Conservation (phyloP, 805 yeast genomes). For the Starmerella bombicola region DNA sequence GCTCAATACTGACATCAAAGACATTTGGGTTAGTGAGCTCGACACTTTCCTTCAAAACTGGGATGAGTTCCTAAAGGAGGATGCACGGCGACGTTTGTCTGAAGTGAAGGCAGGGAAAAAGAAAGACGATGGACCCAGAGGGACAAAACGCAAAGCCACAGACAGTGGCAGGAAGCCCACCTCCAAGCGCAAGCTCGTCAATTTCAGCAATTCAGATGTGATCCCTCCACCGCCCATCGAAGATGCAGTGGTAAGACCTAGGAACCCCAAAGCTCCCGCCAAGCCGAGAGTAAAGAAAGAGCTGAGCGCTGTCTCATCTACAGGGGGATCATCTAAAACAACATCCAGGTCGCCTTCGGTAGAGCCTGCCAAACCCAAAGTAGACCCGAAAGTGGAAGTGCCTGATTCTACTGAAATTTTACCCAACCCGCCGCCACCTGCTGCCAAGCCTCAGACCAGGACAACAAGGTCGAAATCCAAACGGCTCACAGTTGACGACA, state of each 20-base stretch:
- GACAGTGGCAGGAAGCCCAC: slow-evolving; percentile 24
- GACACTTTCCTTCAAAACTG: slow-evolving; percentile 59
- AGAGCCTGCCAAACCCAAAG: background rate
- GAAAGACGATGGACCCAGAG: slow-evolving; percentile 30
- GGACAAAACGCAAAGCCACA: slow-evolving; percentile 21
- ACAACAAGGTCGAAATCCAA: background rate
- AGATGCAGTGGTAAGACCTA: slow-evolving; percentile 11
- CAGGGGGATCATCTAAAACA: no score
- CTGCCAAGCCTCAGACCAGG: background rate
- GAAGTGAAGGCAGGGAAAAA: slow-evolving; percentile 26
- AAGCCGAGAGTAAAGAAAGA: slow-evolving; percentile 15
- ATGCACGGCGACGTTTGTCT: slow-evolving; percentile 45
- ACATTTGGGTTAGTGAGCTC: slow-evolving; percentile 75
- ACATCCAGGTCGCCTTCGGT: background rate
- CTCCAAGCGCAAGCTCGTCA: slow-evolving; percentile 4
- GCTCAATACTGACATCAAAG: slow-evolving; percentile 63
- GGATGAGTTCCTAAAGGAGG: slow-evolving; percentile 54
- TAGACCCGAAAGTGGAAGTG: background rate
- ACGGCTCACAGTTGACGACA: background rate
- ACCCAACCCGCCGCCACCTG: background rate
- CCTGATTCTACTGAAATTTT: background rate
- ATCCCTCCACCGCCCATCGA: slow-evolving; percentile 22
- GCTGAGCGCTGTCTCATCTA: background rate
- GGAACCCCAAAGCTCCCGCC: background rate
- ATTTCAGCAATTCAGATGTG: slow-evolving; percentile 11